Percentiles rank a stretch among this genome's conserved stretches.
Conservation (phyloP, 176 grass and related monocot genomes). For the Lolium perenne region DNA sequence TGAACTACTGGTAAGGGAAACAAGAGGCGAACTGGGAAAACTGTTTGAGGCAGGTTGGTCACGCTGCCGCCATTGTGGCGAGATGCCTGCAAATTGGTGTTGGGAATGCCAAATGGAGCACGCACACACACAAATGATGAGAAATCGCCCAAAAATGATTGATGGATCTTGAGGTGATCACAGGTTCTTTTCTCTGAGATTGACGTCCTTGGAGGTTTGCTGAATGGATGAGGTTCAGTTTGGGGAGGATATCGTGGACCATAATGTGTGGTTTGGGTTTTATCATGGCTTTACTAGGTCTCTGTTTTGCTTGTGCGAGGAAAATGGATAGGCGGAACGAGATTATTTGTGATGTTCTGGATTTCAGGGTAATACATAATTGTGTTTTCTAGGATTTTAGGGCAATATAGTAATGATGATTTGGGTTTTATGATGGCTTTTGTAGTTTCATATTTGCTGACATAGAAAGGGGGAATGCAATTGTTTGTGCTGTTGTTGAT, state of each 20-base stretch:
- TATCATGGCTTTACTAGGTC: neutral
- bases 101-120: slow-evolving; percentile 34
- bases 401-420: neutral
- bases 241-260: slow-evolving; percentile 34
- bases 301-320: neutral
- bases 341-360: neutral
- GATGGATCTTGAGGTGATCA: neutral
- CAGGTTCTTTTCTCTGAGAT: neutral
- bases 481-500: too few relatives aligned
- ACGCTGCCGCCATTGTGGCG: slow-evolving; percentile 31
- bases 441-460: too few relatives aligned
- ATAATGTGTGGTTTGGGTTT: slow-evolving; percentile 39
- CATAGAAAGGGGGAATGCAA: too few relatives aligned
- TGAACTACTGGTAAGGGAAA: slow-evolving; percentile 2
- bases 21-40: slow-evolving; percentile 7
- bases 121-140: neutral
- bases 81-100: slow-evolving; percentile 30
- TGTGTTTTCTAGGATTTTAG: neutral
- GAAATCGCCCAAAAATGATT: neutral
- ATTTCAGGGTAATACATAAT: neutral
- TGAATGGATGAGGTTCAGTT: slow-evolving; percentile 42
- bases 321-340: neutral
- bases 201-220: slow-evolving; percentile 51
- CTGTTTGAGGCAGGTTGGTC: slow-evolving; percentile 18
- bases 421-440: slow-evolving; percentile 15